These are phyloP conservation scores for Zasmidium angulare DNA, from an alignment of 2,329 filamentous ascomycete species.

Conservation along the genomic window DNA sequence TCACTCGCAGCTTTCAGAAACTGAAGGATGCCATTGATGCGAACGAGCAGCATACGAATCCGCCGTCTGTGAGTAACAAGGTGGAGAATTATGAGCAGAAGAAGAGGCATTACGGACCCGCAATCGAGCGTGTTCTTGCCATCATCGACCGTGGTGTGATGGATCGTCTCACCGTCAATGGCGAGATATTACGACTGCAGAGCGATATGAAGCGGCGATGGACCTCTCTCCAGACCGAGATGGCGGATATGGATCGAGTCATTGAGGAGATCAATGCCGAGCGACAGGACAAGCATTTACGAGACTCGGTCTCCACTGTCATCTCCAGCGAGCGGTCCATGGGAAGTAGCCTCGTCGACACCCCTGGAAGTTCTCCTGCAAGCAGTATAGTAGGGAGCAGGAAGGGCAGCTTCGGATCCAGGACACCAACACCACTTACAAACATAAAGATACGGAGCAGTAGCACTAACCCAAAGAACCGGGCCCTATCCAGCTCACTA, in stretches of 20 bases:
- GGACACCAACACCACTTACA: conserved; percentile 42
- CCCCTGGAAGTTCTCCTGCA: conserved; percentile 62
- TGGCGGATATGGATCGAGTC: conserved; percentile 71
- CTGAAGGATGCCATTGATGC: conserved; percentile 76
- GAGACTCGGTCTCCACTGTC: conserved; percentile 92
- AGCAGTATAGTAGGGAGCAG: conserved; percentile 59
- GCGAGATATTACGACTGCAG: conserved; percentile 85
- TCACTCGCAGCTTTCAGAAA: conserved; percentile 81
- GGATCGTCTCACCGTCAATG: conserved; percentile 93
- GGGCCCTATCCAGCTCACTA: conserved; percentile 16
- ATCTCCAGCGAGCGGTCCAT: conserved; percentile 78
- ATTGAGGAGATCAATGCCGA: conserved; percentile 67
- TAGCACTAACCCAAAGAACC: conserved; percentile 17
- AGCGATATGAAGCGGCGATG: conserved; percentile 83
- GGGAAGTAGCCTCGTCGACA: conserved; percentile 64
- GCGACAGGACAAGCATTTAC: conserved; percentile 68
- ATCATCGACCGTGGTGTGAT: conserved; percentile 96
- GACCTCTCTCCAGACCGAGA: conserved; percentile 71
- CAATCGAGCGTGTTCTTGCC: conserved; percentile 83
- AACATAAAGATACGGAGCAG: conserved; percentile 25
- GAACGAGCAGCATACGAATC: conserved; percentile 71
- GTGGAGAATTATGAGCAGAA: conserved; percentile 94
- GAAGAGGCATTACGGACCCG: conserved; percentile 88
- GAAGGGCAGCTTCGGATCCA: conserved; percentile 48
- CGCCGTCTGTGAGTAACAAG: conserved; percentile 71